A percentile compares a stretch with the other conserved stretches of the same genome.
phyloP scores from a whole-genome alignment of 345 rosid genomes.

The Camelina sativa region DNA sequence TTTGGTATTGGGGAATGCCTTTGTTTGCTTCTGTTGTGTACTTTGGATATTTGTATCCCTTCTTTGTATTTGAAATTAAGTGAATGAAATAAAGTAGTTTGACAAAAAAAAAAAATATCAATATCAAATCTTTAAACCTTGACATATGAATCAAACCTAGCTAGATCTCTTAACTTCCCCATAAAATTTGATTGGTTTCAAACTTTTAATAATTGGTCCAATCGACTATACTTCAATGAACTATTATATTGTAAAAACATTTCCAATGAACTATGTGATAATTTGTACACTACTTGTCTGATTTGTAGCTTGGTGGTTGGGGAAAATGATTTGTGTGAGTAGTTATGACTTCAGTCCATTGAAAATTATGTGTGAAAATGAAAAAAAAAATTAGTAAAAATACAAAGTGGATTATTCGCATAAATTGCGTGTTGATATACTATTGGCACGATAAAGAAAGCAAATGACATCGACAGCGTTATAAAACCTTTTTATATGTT shows the following conservation, averaged over 20 bases:
- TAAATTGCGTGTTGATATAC: slow-evolving; percentile 21
- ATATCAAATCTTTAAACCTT: background rate
- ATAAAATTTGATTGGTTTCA: background rate
- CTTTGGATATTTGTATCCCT: too few species aligned
- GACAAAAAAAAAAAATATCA: too few species aligned
- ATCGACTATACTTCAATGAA: background rate
- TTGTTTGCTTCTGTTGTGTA: too few species aligned
- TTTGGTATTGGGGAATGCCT: too few species aligned
- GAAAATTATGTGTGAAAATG: background rate
- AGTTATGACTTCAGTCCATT: slow-evolving; percentile 18
- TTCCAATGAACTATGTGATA: slow-evolving; percentile 6
- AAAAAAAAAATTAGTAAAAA: background rate
- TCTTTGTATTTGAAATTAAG: too few species aligned
- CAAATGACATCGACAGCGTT: slow-evolving; percentile 14
- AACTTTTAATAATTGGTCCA: background rate
- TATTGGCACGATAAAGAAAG: slow-evolving; percentile 10
- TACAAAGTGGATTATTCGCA: slow-evolving; percentile 28
- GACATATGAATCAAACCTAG: background rate
- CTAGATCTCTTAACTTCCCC: background rate
- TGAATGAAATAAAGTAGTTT: too few species aligned
- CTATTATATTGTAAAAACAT: background rate
- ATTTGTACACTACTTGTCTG: background rate
- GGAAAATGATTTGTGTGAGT: slow-evolving; percentile 22
- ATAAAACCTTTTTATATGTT: background rate
- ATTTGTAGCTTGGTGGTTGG: slow-evolving; percentile 15